phyloP scores from a whole-genome alignment of 192 early-diverging fungal genomes.

The Coemansia sp. region DNA sequence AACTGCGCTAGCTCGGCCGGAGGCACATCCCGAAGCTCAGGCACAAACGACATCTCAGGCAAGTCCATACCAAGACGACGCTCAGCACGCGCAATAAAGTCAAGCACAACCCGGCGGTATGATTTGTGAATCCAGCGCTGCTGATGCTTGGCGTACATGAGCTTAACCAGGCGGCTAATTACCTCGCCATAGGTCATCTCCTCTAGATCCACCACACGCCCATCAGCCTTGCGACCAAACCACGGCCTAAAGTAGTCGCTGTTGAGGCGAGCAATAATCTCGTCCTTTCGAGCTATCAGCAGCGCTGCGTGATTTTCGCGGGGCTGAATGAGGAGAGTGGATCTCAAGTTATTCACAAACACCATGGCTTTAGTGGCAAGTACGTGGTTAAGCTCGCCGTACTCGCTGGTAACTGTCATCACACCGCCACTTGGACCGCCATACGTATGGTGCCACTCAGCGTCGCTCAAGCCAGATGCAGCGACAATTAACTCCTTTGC shows the following conservation, averaged over 20 bases:
- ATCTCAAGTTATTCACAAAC: conserved; percentile 80
- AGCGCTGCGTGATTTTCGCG: conserved; percentile 75
- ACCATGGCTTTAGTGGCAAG: conserved; percentile 80
- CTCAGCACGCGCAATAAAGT: conserved; percentile 81
- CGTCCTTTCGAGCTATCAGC: conserved; percentile 69
- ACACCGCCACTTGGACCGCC: conserved; percentile 64
- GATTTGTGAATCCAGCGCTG: conserved; percentile 78
- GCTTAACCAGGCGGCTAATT: conserved; percentile 74
- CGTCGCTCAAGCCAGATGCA: conserved; percentile 76
- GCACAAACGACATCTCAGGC: not conserved
- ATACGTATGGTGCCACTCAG: conserved; percentile 77
- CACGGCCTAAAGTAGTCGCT: conserved; percentile 89
- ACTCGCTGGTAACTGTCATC: conserved; percentile 82
- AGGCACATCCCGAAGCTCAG: not conserved
- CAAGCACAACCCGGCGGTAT: conserved; percentile 68
- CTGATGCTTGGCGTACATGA: conserved; percentile 73
- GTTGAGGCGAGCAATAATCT: conserved; percentile 88
- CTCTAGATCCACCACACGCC: conserved; percentile 73
- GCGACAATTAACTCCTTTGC: conserved; percentile 88
- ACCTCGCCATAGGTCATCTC: conserved; percentile 94
- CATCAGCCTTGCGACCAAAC: conserved; percentile 85
- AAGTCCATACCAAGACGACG: conserved; percentile 64
- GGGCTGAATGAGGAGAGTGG: conserved; percentile 78
- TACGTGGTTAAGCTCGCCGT: conserved; percentile 93
- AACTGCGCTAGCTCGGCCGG: conserved; percentile 21